Evolutionary conservation across 179 eudicot species (phyloP).

Genomic region (Beta lomatogona): DNA sequence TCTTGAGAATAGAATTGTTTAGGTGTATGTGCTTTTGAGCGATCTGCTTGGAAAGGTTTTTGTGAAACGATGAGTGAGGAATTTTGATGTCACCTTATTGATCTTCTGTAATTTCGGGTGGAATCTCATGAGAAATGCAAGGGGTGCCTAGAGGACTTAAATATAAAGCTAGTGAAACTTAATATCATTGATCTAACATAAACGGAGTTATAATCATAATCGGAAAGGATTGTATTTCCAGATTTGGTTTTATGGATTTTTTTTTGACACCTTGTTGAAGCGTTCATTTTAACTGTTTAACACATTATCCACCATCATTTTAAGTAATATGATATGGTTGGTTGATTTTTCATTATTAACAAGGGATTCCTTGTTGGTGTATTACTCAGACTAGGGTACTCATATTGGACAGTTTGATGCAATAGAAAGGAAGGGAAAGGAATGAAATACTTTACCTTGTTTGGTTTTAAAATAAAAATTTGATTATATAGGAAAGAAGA

Average conservation of each 20-base stretch:
- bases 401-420: too few species aligned
- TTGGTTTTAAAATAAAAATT: too few species aligned
- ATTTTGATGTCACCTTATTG: background rate
- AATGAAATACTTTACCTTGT: too few species aligned
- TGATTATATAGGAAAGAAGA: too few species aligned
- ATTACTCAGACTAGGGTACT: too few species aligned
- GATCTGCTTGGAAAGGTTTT: background rate
- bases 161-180: too few species aligned
- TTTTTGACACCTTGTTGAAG: background rate
- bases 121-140: background rate
- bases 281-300: background rate
- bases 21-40: background rate
- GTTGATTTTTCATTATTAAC: background rate
- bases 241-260: background rate
- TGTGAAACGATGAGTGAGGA: background rate
- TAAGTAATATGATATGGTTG: background rate
- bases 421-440: too few species aligned
- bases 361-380: slow-evolving; percentile 6
- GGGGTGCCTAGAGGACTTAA: background rate
- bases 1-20: background rate
- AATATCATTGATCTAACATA: background rate
- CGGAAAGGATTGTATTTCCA: background rate
- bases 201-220: background rate
- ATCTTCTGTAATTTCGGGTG: background rate
- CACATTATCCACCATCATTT: background rate